A percentile compares a stretch with the other conserved stretches of the same genome.
phyloP scores from a whole-genome alignment of 2,329 filamentous ascomycete species.

The Zymoseptoria passerinii region DNA sequence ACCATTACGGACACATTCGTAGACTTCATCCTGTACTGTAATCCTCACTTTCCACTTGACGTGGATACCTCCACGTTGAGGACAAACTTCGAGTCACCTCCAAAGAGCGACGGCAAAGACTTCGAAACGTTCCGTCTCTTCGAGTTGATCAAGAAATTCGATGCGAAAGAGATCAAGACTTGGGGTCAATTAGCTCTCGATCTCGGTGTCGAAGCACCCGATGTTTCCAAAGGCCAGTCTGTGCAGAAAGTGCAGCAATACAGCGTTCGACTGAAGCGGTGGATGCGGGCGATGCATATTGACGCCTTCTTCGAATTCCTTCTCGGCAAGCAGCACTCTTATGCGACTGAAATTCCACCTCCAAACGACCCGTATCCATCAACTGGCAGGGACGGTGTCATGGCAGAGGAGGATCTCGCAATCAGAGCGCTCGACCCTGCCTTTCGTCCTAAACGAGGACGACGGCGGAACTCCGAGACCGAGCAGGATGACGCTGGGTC shows the following conservation, averaged over 20 bases:
- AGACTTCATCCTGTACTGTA: conserved; percentile 81
- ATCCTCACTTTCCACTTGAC: conserved; percentile 65
- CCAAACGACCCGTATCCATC: conserved; percentile 55
- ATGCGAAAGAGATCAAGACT: conserved; percentile 78
- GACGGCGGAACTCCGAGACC: conserved; percentile 38
- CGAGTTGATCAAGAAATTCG: conserved; percentile 68
- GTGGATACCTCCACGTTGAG: conserved; percentile 63
- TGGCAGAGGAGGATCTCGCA: conserved; percentile 80
- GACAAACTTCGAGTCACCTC: conserved; percentile 68
- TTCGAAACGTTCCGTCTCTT: conserved; percentile 74
- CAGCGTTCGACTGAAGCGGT: conserved; percentile 82
- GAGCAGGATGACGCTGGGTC: conserved; percentile 21
- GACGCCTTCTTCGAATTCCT: conserved; percentile 93
- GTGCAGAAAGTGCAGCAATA: conserved; percentile 93
- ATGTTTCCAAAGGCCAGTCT: conserved; percentile 66
- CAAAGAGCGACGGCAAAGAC: conserved; percentile 77
- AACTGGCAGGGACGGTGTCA: conserved; percentile 68
- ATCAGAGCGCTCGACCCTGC: conserved; percentile 76
- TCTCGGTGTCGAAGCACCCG: conserved; percentile 80
- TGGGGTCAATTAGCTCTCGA: conserved; percentile 83
- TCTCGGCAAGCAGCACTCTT: conserved; percentile 65
- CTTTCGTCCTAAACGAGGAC: conserved; percentile 52
- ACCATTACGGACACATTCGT: conserved; percentile 78
- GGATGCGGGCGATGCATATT: conserved; percentile 95
- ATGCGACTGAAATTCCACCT: conserved; percentile 68